Percentiles rank a stretch among this genome's conserved stretches.
Evolutionary conservation across 75 land plant genomes (phyloP).

Genomic region (Picea sitchensis): DNA sequence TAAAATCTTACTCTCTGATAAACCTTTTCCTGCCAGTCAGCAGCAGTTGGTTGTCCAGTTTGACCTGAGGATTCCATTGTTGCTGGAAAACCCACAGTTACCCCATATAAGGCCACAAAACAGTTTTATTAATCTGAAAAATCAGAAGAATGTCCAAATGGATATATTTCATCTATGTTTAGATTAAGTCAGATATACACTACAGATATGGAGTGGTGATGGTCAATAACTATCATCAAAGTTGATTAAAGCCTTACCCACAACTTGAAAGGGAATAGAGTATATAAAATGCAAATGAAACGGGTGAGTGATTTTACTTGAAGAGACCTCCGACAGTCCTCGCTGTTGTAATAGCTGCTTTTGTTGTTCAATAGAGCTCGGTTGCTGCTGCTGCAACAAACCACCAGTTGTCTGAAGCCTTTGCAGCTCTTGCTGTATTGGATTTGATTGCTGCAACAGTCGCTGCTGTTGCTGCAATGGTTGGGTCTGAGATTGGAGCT

Average conservation of each 20-base stretch:
- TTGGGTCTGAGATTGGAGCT: background rate
- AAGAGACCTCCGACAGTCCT: background rate
- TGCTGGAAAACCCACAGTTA: constrained; percentile 7
- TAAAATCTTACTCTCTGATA: no score
- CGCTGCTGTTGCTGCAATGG: background rate
- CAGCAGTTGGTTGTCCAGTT: background rate
- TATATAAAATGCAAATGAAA: no score
- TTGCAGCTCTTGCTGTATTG: background rate
- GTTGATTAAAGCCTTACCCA: background rate
- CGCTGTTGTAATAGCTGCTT: background rate
- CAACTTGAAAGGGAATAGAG: no score
- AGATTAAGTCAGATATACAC: background rate
- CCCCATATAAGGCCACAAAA: background rate
- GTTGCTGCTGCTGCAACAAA: constrained; percentile 6
- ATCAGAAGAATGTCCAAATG: background rate
- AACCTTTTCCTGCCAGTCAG: background rate
- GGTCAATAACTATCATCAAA: background rate
- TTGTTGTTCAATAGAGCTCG: background rate
- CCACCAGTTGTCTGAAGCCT: background rate
- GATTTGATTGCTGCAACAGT: background rate
- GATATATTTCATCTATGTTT: no score
- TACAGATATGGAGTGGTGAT: background rate
- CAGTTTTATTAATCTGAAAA: background rate
- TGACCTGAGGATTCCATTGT: constrained; percentile 7
- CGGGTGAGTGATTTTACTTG: background rate